Evolutionary conservation across 2,329 filamentous ascomycete genomes (phyloP).

Genomic region (Xylariaceae sp.): DNA sequence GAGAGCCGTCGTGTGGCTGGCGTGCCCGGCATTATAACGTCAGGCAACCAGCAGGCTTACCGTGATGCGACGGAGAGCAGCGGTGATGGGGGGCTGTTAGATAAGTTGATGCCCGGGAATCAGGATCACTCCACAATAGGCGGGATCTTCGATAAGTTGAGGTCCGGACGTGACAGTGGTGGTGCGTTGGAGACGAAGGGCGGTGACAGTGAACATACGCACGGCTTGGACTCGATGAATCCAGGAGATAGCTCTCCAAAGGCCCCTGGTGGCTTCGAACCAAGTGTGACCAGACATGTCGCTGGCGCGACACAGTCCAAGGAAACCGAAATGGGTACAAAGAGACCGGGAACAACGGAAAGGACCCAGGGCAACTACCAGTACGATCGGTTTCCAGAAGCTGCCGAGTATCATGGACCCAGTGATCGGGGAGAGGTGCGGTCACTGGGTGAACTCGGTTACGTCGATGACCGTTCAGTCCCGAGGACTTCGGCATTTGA

Average conservation of each 20-base stretch:
- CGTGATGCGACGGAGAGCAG: slow-evolving; percentile 1
- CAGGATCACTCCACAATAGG: background rate
- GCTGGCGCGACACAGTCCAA: background rate
- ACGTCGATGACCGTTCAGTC: background rate
- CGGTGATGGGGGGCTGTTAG: slow-evolving; percentile 4
- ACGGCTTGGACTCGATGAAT: background rate
- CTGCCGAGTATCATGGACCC: slow-evolving; percentile 5
- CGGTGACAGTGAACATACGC: too few species aligned
- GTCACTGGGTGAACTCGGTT: background rate
- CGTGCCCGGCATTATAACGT: slow-evolving; percentile 7
- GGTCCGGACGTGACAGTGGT: too few species aligned
- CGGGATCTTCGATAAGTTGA: background rate
- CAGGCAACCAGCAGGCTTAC: slow-evolving; percentile 3
- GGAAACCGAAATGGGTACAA: background rate
- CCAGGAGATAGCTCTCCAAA: slow-evolving; percentile 1
- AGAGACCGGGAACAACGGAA: background rate
- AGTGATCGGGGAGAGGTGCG: background rate
- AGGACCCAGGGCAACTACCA: slow-evolving; percentile 6
- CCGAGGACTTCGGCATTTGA: slow-evolving; percentile 12
- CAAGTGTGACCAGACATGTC: background rate
- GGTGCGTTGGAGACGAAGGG: too few species aligned
- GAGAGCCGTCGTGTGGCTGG: background rate
- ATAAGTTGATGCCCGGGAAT: slow-evolving; percentile 3
- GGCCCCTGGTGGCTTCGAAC: slow-evolving; percentile 3
- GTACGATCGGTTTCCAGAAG: slow-evolving; percentile 8